Evolutionary conservation across 192 early-diverging fungal genomes (phyloP), one percentile per base, ranked within the genome.

Genomic region (Coemansia sp.): DNA sequence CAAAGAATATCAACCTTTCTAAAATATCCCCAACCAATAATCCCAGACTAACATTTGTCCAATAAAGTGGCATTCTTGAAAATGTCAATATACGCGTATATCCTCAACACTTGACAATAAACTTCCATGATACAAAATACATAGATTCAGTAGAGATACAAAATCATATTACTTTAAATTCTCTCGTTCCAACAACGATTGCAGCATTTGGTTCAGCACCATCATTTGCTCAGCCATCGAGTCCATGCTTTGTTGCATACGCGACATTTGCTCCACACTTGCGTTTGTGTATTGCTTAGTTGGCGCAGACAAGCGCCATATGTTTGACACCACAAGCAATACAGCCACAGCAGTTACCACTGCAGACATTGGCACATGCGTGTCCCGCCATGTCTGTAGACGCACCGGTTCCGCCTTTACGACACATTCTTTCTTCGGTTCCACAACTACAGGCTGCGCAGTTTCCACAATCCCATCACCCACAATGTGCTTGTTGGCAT

Each of bases 241-340:
- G 7, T 74, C 78, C 14, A 81, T 49, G 59, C 66, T 65, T 11
- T 12, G 38, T n/a, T 59, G 62, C 62, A 81, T 47, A 59, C 62
- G 62, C 2, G 50, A 54, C 27, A 81, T 53, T 2, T 62, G 59
- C 2, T 68, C 67, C 10, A 29, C 65, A 17, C 12, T 19, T 17
- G 56, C 21, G 1, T 37, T 57, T 37, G 29, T 0, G 6, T n/a
- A 7, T 19, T 14, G n/a, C n/a, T 32, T 32, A 2, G 41, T 14
- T n/a, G 29, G 17, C 32, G 17, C 15, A 4, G 27, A 37, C 29
- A 65, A n/a, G 9, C 75, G 65, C 75, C 70, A 78, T 21, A 62
- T 7, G 48, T 73, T 70, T 14, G 67, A 55, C 21, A 57, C 32
- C 0, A 64, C 57, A 21, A 71, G 59, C 25, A 77, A 48, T 12